Conservation (phyloP, 148 eudicot genomes). For the Arctostaphylos glauca region DNA sequence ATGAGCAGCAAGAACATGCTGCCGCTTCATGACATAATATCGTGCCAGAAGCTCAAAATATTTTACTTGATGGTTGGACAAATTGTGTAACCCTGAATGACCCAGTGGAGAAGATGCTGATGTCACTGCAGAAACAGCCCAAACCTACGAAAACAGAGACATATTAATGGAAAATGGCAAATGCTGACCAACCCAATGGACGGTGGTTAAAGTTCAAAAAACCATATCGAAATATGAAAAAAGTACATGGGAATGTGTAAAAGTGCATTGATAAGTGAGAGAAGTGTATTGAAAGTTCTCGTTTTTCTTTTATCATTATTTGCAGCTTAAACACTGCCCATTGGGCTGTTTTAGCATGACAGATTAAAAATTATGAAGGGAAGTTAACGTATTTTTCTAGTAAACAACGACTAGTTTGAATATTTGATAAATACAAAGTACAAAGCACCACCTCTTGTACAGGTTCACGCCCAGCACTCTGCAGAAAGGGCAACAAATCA, state of each 20-base stretch:
- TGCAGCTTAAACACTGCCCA: neutral
- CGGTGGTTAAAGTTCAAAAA: neutral
- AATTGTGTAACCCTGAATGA: slow-evolving; percentile 42
- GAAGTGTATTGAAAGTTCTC: neutral
- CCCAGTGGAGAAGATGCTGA: slow-evolving; percentile 37
- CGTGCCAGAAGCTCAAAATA: slow-evolving; percentile 88
- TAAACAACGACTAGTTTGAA: neutral
- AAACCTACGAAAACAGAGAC: slow-evolving; percentile 34
- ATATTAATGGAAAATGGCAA: slow-evolving; percentile 3
- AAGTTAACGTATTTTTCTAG: neutral
- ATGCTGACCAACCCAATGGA: neutral
- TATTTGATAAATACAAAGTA: neutral
- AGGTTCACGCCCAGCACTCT: slow-evolving; percentile 71
- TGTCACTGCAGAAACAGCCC: slow-evolving; percentile 39
- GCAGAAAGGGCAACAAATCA: slow-evolving; percentile 91
- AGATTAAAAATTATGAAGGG: neutral
- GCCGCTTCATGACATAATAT: slow-evolving; percentile 89
- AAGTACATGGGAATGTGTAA: neutral
- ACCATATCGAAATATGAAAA: neutral
- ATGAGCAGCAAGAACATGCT: slow-evolving; percentile 95
- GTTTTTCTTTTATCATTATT: neutral
- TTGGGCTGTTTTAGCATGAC: neutral
- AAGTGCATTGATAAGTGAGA: neutral
- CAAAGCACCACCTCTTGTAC: slow-evolving; percentile 47
- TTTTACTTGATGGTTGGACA: slow-evolving; percentile 66